These are phyloP conservation scores for Sporothrix globosa DNA, from an alignment of 2,329 filamentous ascomycete species.

Conservation along the genomic window DNA sequence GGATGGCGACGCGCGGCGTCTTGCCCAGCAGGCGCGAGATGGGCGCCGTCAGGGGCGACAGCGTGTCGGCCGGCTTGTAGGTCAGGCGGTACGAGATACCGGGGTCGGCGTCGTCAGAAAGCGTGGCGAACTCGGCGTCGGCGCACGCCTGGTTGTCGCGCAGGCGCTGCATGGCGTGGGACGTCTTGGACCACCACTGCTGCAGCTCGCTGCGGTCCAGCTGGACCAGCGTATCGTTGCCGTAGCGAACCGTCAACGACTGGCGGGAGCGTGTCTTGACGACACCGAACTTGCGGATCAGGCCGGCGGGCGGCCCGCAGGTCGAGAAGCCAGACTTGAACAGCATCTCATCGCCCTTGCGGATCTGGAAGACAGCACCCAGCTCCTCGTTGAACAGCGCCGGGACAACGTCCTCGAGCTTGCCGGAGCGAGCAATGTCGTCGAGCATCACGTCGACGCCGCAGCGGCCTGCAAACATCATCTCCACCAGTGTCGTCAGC, in stretches of 20 bases:
- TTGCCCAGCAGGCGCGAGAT: slow-evolving; percentile 61
- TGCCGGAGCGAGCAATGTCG: slow-evolving; percentile 65
- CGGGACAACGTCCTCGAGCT: slow-evolving; percentile 67
- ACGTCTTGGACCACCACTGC: slow-evolving; percentile 85
- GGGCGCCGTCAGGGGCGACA: slow-evolving; percentile 68
- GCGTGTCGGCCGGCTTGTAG: slow-evolving; percentile 77
- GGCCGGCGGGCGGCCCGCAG: slow-evolving; percentile 77
- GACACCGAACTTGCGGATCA: slow-evolving; percentile 82
- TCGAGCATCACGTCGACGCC: slow-evolving; percentile 86
- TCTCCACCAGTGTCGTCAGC: slow-evolving; percentile 87
- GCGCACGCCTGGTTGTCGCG: slow-evolving; percentile 88
- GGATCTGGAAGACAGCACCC: slow-evolving; percentile 93
- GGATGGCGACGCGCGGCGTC: slow-evolving; percentile 79
- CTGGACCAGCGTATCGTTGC: slow-evolving; percentile 67
- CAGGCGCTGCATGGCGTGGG: slow-evolving; percentile 85
- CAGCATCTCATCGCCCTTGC: slow-evolving; percentile 77
- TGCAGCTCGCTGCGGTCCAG: slow-evolving; percentile 75
- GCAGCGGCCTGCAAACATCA: slow-evolving; percentile 96
- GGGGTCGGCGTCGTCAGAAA: slow-evolving; percentile 75
- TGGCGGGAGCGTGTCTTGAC: slow-evolving; percentile 72
- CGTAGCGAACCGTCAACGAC: slow-evolving; percentile 74
- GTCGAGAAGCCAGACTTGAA: slow-evolving; percentile 92
- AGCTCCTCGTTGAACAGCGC: slow-evolving; percentile 95
- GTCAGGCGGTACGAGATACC: slow-evolving; percentile 83
- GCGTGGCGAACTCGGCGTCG: slow-evolving; percentile 76